Conservation (phyloP, 108 stramenopile genomes). For the Skeletonema tropicum region DNA sequence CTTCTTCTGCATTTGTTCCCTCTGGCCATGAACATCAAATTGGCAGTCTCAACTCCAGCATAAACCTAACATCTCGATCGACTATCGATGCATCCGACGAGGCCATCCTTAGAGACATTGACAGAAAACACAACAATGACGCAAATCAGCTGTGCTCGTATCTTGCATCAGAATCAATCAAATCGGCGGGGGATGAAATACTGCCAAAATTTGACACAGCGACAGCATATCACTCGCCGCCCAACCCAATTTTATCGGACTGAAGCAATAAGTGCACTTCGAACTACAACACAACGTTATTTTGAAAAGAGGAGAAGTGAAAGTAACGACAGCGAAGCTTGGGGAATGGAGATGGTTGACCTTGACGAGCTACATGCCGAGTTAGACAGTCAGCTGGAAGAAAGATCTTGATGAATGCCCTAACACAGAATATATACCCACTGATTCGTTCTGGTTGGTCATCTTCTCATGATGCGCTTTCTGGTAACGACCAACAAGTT, state of each 20-base stretch:
- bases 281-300: slow-evolving; percentile 24
- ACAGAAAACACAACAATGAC: slow-evolving; percentile 23
- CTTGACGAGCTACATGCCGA: slow-evolving; percentile 7
- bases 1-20: no score
- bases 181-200: no score
- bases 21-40: no score
- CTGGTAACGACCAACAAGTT: no score
- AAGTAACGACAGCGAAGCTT: no score
- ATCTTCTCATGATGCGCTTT: no score
- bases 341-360: slow-evolving; percentile 14
- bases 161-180: slow-evolving; percentile 14
- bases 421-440: slow-evolving; percentile 33
- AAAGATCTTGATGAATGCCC: slow-evolving; percentile 15
- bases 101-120: slow-evolving; percentile 34
- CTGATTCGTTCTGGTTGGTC: slow-evolving; percentile 27
- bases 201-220: no score
- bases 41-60: no score
- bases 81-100: slow-evolving; percentile 14
- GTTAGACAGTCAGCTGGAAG: slow-evolving; percentile 11
- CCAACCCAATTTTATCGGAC: slow-evolving; percentile 21
- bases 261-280: slow-evolving; percentile 19
- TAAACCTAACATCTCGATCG: no score
- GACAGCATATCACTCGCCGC: slow-evolving; percentile 6
- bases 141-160: slow-evolving; percentile 22
- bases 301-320: slow-evolving; percentile 5